Evolutionary conservation across 495 filamentous ascomycete genomes (phyloP), one percentile per base, ranked within the genome.

Genomic region (Hamigera avellanea): DNA sequence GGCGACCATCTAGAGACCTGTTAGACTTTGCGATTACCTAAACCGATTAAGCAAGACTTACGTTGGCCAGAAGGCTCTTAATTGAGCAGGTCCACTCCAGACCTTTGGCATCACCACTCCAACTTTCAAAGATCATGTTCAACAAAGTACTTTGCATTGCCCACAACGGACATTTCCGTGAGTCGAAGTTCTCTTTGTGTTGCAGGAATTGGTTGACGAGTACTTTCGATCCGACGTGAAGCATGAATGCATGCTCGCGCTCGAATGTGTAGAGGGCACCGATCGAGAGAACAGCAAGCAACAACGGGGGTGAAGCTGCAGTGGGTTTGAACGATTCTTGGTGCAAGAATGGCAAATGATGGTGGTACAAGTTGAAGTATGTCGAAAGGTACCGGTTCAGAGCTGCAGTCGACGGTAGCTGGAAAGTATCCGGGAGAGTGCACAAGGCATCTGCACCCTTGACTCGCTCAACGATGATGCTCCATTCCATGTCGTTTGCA

Each of bases 81-180:
- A 96, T 95, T 1, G 91, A 95, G 55, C 88, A 95, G 15, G 91
- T 88, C 89, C 89, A 98, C 58, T 98, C 91, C 6, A 98, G 71
- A 15, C 93, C 93, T 62, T 96, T 96, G 10, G 91, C 75, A 54
- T 96, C 91, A 43, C 91, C 91, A 54, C 93, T 96, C 91, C 91
- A 98, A 69, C 89, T 95, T 26, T 93, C 91, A 57, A 98, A 96
- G 46, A 93, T 82, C 91, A 95, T 96, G 68, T 98, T 98, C 32
- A 98, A 67, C 34, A 98, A 67, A 10, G 86, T 86, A 55, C 83
- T 83, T 54, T 96, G 91, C 83, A 96, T 96, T 26, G 86, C 85
- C 87, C 89, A 96, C 19, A 98, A 63, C 6, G 91, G 91, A 52
- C 91, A 98, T 56, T 95, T 96, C 36, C 87, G 75, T n/a, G 91